Conservation (phyloP, 495 filamentous ascomycete genomes). For the Penicillium ochrochloron region DNA sequence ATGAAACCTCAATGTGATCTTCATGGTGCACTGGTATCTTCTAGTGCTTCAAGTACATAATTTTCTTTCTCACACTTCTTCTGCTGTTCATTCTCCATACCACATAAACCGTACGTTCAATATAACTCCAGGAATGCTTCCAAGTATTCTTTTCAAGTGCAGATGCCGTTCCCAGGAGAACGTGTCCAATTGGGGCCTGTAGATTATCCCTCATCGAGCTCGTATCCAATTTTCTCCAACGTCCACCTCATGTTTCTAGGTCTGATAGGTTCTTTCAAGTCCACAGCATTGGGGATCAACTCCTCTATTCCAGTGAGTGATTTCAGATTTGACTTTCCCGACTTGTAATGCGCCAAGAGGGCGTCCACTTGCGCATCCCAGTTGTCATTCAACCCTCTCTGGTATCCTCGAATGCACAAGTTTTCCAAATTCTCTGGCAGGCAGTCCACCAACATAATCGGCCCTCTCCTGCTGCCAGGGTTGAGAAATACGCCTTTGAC, state of each 20-base stretch:
- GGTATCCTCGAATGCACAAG: conserved; percentile 34
- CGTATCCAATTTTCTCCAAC: background rate
- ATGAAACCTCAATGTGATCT: background rate
- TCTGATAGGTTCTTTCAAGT: background rate
- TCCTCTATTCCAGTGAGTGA: conserved; percentile 27
- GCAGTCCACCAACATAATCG: conserved; percentile 16
- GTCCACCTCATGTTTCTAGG: background rate
- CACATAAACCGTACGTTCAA: too few relatives aligned
- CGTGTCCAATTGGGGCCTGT: too few relatives aligned
- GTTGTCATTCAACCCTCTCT: conserved; percentile 18
- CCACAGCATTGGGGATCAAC: conserved; percentile 25
- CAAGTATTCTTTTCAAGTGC: too few relatives aligned
- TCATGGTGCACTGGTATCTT: background rate
- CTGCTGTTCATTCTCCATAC: too few relatives aligned
- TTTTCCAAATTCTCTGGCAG: conserved; percentile 33
- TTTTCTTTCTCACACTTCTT: background rate
- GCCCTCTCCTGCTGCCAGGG: background rate
- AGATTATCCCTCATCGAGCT: background rate
- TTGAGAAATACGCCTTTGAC: background rate
- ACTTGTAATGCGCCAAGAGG: conserved; percentile 18
- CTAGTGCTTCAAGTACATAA: background rate
- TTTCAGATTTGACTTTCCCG: conserved; percentile 21
- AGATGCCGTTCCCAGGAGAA: too few relatives aligned
- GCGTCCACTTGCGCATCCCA: conserved; percentile 29
- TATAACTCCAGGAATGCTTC: too few relatives aligned